Evolutionary conservation across 2,329 filamentous ascomycete species (phyloP), one percentile per base, ranked within the genome.

Genomic region (Fusarium foetens): DNA sequence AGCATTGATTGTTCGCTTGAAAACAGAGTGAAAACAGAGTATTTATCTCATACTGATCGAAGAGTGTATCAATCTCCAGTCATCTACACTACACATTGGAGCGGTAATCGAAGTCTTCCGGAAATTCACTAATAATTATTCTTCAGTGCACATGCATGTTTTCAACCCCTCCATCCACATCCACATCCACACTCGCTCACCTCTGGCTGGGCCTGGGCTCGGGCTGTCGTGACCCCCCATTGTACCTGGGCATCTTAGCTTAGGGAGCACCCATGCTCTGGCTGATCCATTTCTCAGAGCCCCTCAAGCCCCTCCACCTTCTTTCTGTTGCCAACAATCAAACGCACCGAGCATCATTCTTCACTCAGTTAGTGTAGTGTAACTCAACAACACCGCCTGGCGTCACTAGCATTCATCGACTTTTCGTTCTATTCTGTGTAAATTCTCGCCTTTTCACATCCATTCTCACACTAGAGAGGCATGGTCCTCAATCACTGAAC

Each of bases 401-500:
- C 53, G 35, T 43, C 35, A 29, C 21, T 42, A 54, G 8, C 16
- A 27, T 29, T 38, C 11, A 29, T 42, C 23, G 9, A 39, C 12
- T 33, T 11, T 33, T 48, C n/a, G 10, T 17, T 59, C 25, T 58
- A 23, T 25, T 31, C 35, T 41, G 33, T 33, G 17, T 25, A n/a
- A 33, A 38, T 16, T 10, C 19, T 42, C 25, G 27, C 19, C 23
- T 19, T 43, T 42, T 38, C 43, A 19, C 16, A 25, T 61, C 46
- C 46, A 10, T 49, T 23, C 16, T 43, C 27, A 52, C 36, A n/a
- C 68, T 27, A 39, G 49, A 54, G 57, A 68, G 59, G 66, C 63
- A 76, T 76, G 74, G 66, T 73, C 69, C 67, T 69, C 59, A 29
- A 52, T 66, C 59, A 68, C 61, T 75, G 70, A 48, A n/a, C 19